Evolutionary conservation across 805 yeast species (phyloP), one percentile per base, ranked within the genome.

Genomic region (Dipodascopsis uninucleata): DNA sequence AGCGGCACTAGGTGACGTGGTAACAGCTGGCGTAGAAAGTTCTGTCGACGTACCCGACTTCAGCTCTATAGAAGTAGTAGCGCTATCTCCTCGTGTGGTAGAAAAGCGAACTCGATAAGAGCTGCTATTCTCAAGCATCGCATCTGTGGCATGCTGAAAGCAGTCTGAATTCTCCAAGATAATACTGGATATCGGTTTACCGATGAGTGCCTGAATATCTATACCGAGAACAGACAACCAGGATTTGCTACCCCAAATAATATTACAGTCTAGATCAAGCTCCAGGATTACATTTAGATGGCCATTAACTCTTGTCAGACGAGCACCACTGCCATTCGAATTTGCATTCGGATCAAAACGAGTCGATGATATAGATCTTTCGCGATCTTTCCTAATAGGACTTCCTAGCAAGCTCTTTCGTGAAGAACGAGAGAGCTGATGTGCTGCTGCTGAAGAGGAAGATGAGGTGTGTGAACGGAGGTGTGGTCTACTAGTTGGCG

Each of bases 241-340:
- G 53, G 82, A 77, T 52, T 75, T 76, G 51, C 90, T 77, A 21
- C 88, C 63, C 61, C 83, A 85, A 42, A 75, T 75, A n/a, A 93
- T 80, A 26, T 74, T 77, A 24, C 96, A 87, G 57, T 81, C 82
- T 60, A 87, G 66, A 58, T 82, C 89, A 49, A 93, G 67, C 64
- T 90, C 98, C 66, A 90, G 67, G 2, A 90, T 81, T n/a, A 82
- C 79, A 9, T 86, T 81, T 1, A 52, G 57, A 34, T 52, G 56
- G 34, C 54, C n/a, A n/a, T n/a, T 39, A 9, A 14, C 29, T 12
- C 29, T 12, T 14, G 14, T 26, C 29, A 12, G 14, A 26, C 14
- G 29, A n/a, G n/a, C n/a, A n/a, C n/a, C n/a, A n/a, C n/a, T n/a
- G n/a, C n/a, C n/a, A n/a, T n/a, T n/a, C n/a, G n/a, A n/a, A n/a